phyloP scores from a whole-genome alignment of 352 stramenopile species.

The Globisporangium rhizosaccharum region DNA sequence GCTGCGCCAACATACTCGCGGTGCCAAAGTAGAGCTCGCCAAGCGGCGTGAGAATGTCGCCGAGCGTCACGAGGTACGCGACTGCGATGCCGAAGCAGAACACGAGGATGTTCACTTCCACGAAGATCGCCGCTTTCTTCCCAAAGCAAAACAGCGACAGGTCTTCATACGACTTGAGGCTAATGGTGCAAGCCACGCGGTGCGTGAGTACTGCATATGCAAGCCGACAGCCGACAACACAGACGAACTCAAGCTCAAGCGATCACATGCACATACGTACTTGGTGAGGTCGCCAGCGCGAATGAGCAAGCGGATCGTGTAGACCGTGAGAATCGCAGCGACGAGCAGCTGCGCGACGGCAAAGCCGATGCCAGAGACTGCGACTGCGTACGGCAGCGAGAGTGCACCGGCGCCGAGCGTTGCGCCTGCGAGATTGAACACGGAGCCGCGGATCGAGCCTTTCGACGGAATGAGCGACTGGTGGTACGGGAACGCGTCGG shows the following conservation, averaged over 20 bases:
- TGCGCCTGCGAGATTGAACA: constrained; percentile 81
- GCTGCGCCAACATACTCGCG: constrained; percentile 51
- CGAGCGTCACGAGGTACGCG: constrained; percentile 79
- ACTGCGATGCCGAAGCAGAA: constrained; percentile 86
- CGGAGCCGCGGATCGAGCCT: constrained; percentile 75
- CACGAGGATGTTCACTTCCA: constrained; percentile 81
- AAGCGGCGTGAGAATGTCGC: constrained; percentile 75
- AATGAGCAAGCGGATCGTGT: constrained; percentile 80
- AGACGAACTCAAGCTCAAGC: no score
- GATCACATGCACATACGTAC: constrained; percentile 39
- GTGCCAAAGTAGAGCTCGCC: constrained; percentile 67
- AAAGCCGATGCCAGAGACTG: constrained; percentile 74
- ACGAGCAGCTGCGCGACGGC: constrained; percentile 65
- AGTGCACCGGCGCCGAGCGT: constrained; percentile 74
- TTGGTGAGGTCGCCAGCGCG: constrained; percentile 74
- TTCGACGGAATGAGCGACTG: constrained; percentile 78
- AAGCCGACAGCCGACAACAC: no score
- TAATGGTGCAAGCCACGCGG: no score
- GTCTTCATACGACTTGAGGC: constrained; percentile 84
- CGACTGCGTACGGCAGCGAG: constrained; percentile 75
- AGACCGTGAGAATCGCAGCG: constrained; percentile 67
- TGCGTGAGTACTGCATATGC: no score
- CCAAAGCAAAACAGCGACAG: constrained; percentile 80
- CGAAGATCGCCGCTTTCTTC: constrained; percentile 77
- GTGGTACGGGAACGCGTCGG: constrained; percentile 66